Evolutionary conservation across 805 yeast species (phyloP).

Genomic region (Metschnikowia vanudenii): DNA sequence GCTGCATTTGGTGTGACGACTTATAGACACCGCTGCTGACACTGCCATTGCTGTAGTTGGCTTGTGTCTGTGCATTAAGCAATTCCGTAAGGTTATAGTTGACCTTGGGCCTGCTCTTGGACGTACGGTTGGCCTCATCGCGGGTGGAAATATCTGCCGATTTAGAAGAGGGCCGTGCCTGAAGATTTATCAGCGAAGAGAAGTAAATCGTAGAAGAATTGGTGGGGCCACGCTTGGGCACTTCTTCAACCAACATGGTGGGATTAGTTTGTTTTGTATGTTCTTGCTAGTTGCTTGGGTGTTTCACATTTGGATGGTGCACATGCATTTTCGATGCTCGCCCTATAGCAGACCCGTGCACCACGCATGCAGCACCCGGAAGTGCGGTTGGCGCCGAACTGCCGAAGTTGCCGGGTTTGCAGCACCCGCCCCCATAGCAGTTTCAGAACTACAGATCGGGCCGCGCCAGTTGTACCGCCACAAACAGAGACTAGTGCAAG

Average conservation of each 20-base stretch:
- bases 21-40: slow-evolving; percentile 36
- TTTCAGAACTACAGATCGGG: too few species aligned
- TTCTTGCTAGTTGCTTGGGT: too few species aligned
- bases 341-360: slow-evolving; percentile 3
- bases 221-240: slow-evolving; percentile 34
- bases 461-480: too few species aligned
- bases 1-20: slow-evolving; percentile 42
- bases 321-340: not conserved
- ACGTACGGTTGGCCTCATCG: slow-evolving; percentile 23
- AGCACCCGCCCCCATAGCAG: too few species aligned
- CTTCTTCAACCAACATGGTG: slow-evolving; percentile 43
- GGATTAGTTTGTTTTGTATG: not conserved
- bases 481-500: too few species aligned
- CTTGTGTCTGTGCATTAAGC: slow-evolving; percentile 43
- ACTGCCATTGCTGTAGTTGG: slow-evolving; percentile 25
- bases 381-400: too few species aligned
- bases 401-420: too few species aligned
- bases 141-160: slow-evolving; percentile 16
- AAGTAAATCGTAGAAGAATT: slow-evolving; percentile 40
- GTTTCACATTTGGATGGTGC: not conserved
- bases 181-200: slow-evolving; percentile 40
- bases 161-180: slow-evolving; percentile 35
- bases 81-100: slow-evolving; percentile 43
- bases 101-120: slow-evolving; percentile 41
- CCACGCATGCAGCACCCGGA: not conserved